Conservation (phyloP, 345 rosid genomes). For the Pistacia integerrima region DNA sequence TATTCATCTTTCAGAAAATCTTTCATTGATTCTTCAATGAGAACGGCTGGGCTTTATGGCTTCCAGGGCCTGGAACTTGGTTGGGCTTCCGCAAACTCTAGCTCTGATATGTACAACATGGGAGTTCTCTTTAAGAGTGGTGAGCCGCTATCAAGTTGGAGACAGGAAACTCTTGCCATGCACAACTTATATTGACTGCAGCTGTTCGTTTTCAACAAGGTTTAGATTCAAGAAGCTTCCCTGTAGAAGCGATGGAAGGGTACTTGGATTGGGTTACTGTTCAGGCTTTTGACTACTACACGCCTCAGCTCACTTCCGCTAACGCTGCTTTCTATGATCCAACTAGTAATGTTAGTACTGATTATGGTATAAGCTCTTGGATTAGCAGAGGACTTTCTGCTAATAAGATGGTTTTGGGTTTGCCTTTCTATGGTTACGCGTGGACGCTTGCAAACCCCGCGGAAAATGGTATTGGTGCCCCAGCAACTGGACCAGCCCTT, state of each 20-base stretch:
- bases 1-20: slow-evolving; percentile 16
- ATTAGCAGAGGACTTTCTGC: too few relatives aligned
- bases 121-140: background rate
- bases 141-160: slow-evolving; percentile 1
- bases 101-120: background rate
- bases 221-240: slow-evolving; percentile 12
- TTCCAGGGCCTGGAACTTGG: slow-evolving; percentile 9
- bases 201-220: background rate
- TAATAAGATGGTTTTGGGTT: too few relatives aligned
- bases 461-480: too few relatives aligned
- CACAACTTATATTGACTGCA: slow-evolving; percentile 20
- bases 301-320: slow-evolving; percentile 16
- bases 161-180: background rate
- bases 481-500: too few relatives aligned
- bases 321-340: slow-evolving; percentile 31
- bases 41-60: slow-evolving; percentile 19
- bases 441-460: too few relatives aligned
- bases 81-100: background rate
- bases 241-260: slow-evolving; percentile 19
- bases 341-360: background rate
- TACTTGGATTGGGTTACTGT: slow-evolving; percentile 32
- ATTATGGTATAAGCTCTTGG: too few relatives aligned
- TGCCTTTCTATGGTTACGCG: too few relatives aligned
- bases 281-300: slow-evolving; percentile 19
- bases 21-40: slow-evolving; percentile 12